Evolutionary conservation across 108 stramenopile genomes (phyloP).

Genomic region (Mediolabrus comicus): DNA sequence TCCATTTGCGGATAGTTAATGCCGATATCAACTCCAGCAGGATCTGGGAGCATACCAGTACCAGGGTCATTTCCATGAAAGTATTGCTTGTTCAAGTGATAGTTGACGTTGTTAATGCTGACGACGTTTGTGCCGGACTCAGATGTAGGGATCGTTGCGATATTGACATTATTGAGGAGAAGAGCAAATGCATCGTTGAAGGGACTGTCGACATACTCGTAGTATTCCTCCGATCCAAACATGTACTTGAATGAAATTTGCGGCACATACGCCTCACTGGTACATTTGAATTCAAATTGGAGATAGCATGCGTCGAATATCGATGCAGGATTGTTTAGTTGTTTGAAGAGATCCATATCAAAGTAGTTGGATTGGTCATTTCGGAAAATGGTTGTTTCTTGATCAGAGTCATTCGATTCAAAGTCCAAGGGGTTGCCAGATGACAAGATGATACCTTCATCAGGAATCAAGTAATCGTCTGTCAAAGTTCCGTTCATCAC

Average conservation of each 20-base stretch:
- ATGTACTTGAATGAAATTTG: constrained; percentile 27
- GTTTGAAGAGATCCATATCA: neutral
- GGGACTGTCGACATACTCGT: constrained; percentile 37
- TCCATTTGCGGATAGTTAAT: constrained; percentile 12
- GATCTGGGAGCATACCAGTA: constrained; percentile 6
- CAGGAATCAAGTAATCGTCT: neutral
- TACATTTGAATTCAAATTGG: constrained; percentile 34
- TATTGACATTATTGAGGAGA: constrained; percentile 29
- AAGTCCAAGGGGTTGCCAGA: constrained; percentile 24
- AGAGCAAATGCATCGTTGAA: constrained; percentile 47
- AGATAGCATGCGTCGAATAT: constrained; percentile 31
- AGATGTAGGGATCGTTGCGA: constrained; percentile 15
- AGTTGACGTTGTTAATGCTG: constrained; percentile 43
- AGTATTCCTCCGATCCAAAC: constrained; percentile 44
- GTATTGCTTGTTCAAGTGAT: constrained; percentile 23
- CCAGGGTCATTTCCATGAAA: constrained; percentile 48
- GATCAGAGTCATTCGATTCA: constrained; percentile 17
- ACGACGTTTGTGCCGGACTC: constrained; percentile 15
- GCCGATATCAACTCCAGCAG: constrained; percentile 1
- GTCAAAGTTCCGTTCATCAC: neutral
- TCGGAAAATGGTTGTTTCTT: neutral
- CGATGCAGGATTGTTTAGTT: neutral
- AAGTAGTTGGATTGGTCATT: constrained; percentile 8
- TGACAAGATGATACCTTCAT: constrained; percentile 24
- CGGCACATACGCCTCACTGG: constrained; percentile 19